Evolutionary conservation across 169 alveolate genomes (phyloP), one percentile per base, ranked within the genome.

Genomic region (Plasmodium chabaudi): DNA sequence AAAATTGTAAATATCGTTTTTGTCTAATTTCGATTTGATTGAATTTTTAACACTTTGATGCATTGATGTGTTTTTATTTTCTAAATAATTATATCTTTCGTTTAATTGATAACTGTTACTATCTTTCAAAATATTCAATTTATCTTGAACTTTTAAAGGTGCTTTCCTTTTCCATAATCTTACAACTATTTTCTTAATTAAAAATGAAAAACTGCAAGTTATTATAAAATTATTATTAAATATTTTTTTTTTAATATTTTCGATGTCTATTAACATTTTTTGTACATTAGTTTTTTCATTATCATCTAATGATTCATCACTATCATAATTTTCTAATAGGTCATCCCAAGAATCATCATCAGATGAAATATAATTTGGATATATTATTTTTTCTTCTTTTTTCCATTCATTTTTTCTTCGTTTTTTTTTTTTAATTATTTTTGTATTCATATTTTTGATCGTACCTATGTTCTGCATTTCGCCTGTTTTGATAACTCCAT

Each of bases 291-390:
- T 55, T 59, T 82, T 82, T 34, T 82, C 90, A 44, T 55, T 46
- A 34, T 68, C 90, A 68, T 82, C 90, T 15, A 82, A 27, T 10
- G 90, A 82, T 69, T 65, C 90, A 72, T 82, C 86, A 34, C 86
- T 82, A 9, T 82, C 90, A 27, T 82, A 82, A 25, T 82, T 61
- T 68, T 82, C 90, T 27, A 82, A 15, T 49, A 82, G 19, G 21
- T 82, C 90, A 10, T 57, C 70, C 90, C 90, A 82, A 9, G 90
- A 82, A 9, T 82, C 90, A 17, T 82, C 90, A 46, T 65, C 79
- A n/a, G 90, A 82, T 15, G 84, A 68, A 9, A 64, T n/a, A 2
- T 51, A 9, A 5, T 10, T 53, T 10, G 12, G 84, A 5, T 7
- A 71, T 21, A 39, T 47, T 34, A 34, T 39, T 23, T 10, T 49